Conservation (phyloP, 1,284 basidiomycete species). For the Malassezia obtusa region DNA sequence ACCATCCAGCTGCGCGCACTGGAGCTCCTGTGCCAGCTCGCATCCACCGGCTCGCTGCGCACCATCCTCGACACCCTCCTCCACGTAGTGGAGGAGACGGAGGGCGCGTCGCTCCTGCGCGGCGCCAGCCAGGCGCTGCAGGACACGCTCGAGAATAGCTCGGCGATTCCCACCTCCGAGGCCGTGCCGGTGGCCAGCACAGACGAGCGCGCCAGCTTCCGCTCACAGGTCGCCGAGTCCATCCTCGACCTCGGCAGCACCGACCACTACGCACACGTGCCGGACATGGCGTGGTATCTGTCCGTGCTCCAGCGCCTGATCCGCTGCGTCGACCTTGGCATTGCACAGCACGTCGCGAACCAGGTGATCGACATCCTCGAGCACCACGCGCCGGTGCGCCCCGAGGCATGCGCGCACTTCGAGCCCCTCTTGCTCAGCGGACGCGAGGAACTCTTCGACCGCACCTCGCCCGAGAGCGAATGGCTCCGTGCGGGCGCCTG, state of each 20-base stretch:
- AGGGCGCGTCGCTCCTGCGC: not conserved
- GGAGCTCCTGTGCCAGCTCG: constrained; percentile 86
- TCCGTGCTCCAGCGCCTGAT: constrained; percentile 63
- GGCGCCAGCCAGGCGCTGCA: constrained; percentile 39
- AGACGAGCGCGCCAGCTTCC: constrained; percentile 58
- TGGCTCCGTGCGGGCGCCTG: constrained; percentile 83
- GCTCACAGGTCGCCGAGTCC: constrained; percentile 66
- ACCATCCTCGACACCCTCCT: constrained; percentile 78
- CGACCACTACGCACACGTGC: constrained; percentile 73
- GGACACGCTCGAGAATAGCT: not conserved
- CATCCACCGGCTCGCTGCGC: constrained; percentile 67
- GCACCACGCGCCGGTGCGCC: not conserved
- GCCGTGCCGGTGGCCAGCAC: constrained; percentile 36
- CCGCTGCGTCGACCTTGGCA: constrained; percentile 57
- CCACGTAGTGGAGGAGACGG: constrained; percentile 59
- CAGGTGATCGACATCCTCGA: constrained; percentile 75
- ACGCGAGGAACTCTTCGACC: constrained; percentile 57
- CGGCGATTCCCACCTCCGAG: not conserved
- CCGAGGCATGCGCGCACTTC: constrained; percentile 63
- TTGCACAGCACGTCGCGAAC: constrained; percentile 65
- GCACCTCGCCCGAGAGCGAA: constrained; percentile 50
- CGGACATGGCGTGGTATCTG: constrained; percentile 92
- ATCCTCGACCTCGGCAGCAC: constrained; percentile 73
- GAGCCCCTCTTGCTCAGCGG: constrained; percentile 48
- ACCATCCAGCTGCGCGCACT: constrained; percentile 90